These are phyloP conservation scores for Solanum hybrid DNA, from an alignment of 305 asterid species.

Conservation along the genomic window DNA sequence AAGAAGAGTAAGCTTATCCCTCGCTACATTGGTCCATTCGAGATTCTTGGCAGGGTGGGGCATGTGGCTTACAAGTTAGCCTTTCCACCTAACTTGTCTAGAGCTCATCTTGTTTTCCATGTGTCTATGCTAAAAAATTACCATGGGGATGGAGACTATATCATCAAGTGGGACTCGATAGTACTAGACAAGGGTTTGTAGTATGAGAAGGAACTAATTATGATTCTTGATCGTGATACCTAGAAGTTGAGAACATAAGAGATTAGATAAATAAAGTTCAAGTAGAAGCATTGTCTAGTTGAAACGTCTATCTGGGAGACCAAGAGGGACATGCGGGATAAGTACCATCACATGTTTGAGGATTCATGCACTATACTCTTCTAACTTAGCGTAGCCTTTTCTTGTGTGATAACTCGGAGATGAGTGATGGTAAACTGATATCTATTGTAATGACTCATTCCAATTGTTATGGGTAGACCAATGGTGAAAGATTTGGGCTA, in stretches of 20 bases:
- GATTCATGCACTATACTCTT: not conserved
- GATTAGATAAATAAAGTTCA: not conserved
- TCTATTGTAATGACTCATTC: not conserved
- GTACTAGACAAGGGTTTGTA: not conserved
- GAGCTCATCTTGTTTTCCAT: not conserved
- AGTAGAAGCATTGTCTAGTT: not conserved
- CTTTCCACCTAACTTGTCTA: not conserved
- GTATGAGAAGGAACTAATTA: not conserved
- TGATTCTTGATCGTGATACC: not conserved
- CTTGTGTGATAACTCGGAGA: not conserved
- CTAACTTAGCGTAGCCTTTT: not conserved
- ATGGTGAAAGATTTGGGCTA: not conserved
- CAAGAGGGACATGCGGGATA: not conserved
- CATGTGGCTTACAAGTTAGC: not conserved
- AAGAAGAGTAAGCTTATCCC: not conserved
- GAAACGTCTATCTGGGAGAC: not conserved
- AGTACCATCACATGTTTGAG: not conserved
- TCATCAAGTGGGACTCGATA: not conserved
- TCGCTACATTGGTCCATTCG: not conserved
- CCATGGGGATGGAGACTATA: not conserved
- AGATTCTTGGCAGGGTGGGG: not conserved
- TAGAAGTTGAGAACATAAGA: not conserved
- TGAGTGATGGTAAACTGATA: not conserved
- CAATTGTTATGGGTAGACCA: not conserved
- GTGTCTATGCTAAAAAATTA: too few relatives aligned